Evolutionary conservation across 1,284 basidiomycete species (phyloP), one percentile per base, ranked within the genome.

Genomic region (Ganoderma boninense): DNA sequence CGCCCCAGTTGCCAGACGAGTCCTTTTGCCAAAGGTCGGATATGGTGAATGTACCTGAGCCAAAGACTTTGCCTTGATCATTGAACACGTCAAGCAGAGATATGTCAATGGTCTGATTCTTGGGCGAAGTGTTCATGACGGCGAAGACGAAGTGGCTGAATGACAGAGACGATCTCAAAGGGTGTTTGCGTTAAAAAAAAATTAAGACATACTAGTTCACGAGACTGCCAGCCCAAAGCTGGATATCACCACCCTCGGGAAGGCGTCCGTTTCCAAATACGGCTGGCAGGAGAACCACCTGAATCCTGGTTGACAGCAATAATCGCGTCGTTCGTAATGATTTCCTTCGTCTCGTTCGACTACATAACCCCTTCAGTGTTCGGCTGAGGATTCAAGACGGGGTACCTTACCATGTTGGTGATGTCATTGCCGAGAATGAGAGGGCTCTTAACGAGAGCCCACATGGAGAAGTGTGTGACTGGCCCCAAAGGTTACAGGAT

Each of bases 401-500:
- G 32, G 4, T 23, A 38, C 32, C 69, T 26, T 26, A 79, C 79
- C 81, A 84, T 84, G 65, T 78, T 79, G 8, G 79, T 80, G 26
- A 85, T 70, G 68, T 84, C 82, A 73, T 84, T 84, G 0, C 83
- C 83, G 44, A 85, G 77, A 63, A 85, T 82, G 14, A 85, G 78
- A 1, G 83, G 83, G 54, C 83, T 84, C 77, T 84, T 85, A 26
- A 84, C 76, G 6, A 83, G 73, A 16, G 81, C 80, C 84, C 84
- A 85, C 81, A 84, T 83, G 1, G 83, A 81, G 72, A 85, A 84
- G 73, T 85, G 84, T 2, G 83, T 82, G 16, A 81, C 80, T 82
- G 38, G 44, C 11, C 4, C 6, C 18, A 18, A 60, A 3, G 35
- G 16, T 20, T 26, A 20, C 26, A 20, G 4, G 38, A n/a, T 11